These are phyloP conservation scores for Pistacia integerrima DNA, from an alignment of 345 rosid genomes.

Conservation along the genomic window DNA sequence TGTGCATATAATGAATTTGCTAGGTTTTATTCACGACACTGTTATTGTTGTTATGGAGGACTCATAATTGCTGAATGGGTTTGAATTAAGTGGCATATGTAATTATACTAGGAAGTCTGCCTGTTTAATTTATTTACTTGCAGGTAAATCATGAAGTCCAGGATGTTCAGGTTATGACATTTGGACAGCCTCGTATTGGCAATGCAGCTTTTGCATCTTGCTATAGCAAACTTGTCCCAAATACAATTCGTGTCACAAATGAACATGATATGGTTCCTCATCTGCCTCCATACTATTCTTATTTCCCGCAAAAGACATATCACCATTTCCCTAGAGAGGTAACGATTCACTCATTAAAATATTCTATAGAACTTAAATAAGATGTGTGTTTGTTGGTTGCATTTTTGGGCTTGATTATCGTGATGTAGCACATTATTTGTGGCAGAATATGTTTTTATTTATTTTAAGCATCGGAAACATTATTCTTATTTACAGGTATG, in stretches of 20 bases:
- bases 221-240: slow-evolving; percentile 67
- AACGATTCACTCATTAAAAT: slow-evolving; percentile 9
- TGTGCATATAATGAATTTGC: not conserved
- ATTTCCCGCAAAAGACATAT: slow-evolving; percentile 84
- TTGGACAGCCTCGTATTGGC: slow-evolving; percentile 98
- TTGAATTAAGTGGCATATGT: not conserved
- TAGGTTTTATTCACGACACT: not conserved
- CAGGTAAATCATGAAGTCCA: slow-evolving; percentile 72
- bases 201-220: slow-evolving; percentile 82
- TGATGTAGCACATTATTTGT: not conserved
- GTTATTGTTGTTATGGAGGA: not conserved
- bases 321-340: slow-evolving; percentile 99
- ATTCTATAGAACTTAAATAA: not conserved
- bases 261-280: slow-evolving; percentile 92
- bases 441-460: not conserved
- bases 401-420: slow-evolving; percentile 1
- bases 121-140: slow-evolving; percentile 17
- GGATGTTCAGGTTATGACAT: slow-evolving; percentile 76
- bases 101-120: not conserved
- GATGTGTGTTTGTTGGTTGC: not conserved
- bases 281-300: slow-evolving; percentile 76
- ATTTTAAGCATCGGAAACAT: not conserved
- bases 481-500: slow-evolving; percentile 48
- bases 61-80: not conserved
- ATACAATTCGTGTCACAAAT: slow-evolving; percentile 74